Evolutionary conservation across 192 early-diverging fungal species (phyloP).

Genomic region (Coemansia aciculifera): DNA sequence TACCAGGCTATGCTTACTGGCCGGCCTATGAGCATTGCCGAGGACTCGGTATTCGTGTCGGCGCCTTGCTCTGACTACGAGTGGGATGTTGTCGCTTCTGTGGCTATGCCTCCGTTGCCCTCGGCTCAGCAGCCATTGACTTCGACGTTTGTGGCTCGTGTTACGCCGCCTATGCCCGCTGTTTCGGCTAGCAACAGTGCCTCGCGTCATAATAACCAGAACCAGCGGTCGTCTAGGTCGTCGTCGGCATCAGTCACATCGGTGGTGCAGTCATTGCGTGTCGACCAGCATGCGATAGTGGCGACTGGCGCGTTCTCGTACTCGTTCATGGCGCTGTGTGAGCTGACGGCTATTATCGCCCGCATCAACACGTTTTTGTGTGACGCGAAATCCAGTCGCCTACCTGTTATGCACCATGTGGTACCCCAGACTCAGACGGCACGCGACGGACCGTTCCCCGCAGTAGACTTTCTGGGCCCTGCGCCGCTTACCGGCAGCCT

Average conservation of each 20-base stretch:
- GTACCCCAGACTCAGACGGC: background rate
- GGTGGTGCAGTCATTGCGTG: constrained; percentile 21
- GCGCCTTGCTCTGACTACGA: constrained; percentile 55
- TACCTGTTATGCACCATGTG: constrained; percentile 5
- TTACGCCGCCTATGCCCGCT: background rate
- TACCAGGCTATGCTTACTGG: constrained; percentile 57
- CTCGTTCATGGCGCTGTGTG: constrained; percentile 57
- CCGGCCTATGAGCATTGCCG: constrained; percentile 44
- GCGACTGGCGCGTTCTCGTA: constrained; percentile 53
- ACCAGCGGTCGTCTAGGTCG: constrained; percentile 32
- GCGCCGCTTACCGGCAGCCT: constrained; percentile 16
- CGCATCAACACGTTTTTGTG: constrained; percentile 47
- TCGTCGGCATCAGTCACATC: constrained; percentile 33
- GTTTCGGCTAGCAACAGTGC: too few species aligned
- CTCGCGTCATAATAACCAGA: too few species aligned
- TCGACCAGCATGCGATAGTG: constrained; percentile 40
- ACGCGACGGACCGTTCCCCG: constrained; percentile 37
- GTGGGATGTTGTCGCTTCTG: constrained; percentile 38
- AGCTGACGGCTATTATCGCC: constrained; percentile 48
- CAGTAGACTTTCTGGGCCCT: constrained; percentile 37
- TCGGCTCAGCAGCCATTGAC: background rate
- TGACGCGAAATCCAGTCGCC: constrained; percentile 44
- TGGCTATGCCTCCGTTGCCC: background rate
- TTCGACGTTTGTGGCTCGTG: background rate
- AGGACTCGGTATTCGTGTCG: constrained; percentile 47